Conservation (phyloP, 495 filamentous ascomycete species). For the Corynascus novoguineensis region DNA sequence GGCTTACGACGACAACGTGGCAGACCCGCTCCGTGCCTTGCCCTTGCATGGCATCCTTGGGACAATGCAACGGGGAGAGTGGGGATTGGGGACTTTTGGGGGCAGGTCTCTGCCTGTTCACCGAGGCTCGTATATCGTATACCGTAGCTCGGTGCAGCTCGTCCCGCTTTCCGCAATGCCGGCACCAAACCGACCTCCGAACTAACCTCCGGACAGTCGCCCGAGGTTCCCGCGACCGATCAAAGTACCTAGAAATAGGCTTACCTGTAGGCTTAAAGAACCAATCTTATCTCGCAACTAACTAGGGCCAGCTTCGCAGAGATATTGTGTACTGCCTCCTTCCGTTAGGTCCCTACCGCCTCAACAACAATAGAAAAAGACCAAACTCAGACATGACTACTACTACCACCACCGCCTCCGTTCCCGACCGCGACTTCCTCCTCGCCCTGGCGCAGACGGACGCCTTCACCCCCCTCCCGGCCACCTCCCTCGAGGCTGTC, state of each 20-base stretch:
- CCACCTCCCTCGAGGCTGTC: constrained; percentile 23
- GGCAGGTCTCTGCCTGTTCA: neutral
- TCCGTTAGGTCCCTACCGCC: too few relatives aligned
- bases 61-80: neutral
- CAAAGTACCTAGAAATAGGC: too few relatives aligned
- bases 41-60: neutral
- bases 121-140: neutral
- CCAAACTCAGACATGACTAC: neutral
- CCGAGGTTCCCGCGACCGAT: too few relatives aligned
- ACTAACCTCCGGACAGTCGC: neutral
- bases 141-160: neutral
- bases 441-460: constrained; percentile 35
- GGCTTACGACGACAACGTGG: neutral
- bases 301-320: too few relatives aligned
- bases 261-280: too few relatives aligned
- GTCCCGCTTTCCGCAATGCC: neutral
- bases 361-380: neutral
- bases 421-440: constrained; percentile 29
- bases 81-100: neutral
- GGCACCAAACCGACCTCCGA: neutral
- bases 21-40: neutral
- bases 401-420: neutral
- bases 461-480: constrained; percentile 29
- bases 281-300: too few relatives aligned
- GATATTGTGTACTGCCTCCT: too few relatives aligned